Base-by-base conservation (phyloP, 495 filamentous ascomycete species). In the Aspergillus sclerotioniger region DNA sequence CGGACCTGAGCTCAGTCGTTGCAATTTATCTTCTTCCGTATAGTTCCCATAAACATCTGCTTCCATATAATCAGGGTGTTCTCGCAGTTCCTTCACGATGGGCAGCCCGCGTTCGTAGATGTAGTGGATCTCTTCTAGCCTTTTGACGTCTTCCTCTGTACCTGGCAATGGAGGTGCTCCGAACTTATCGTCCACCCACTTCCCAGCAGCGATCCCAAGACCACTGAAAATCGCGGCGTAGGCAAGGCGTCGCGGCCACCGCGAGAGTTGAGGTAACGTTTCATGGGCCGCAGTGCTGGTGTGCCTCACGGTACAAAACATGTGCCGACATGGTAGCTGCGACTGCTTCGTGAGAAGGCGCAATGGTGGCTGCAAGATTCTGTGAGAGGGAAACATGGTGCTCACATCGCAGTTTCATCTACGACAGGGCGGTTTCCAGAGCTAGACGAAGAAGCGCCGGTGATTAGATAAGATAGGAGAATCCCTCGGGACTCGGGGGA, bases 11-110 rank as follows among this genome's bases (percentile, higher is more conserved):
- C 72, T 78, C 19, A 79, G 60, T 51, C 73, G 64, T 13, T 67
- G 64, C 28, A 46, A 43, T 53, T 71, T 75, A 0, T 74, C 67
- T 8, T 78, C 65, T 2, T 72, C 67, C 8, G 76, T 51, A 31
- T 80, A 71, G 50, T 75, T 74, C 25, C 73, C 67, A 70, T 89
- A 88, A 31, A 84, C 85, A 25, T 81, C 78, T 65, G 60, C 62
- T 55, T 81, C 80, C 41, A 71, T 68, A 70, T 78, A 88, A 37
- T 71, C 67, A 8, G 83, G 80, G 68, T 87, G 71, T 13, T 67
- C 49, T n/a, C 75, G 71, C 29, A 89, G 72, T 21, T 73, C 63
- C 56, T 74, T 64, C 19, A 89, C 82, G 55, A 87, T 65, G 12
- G 84, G 80, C 1, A 87, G 72, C 39, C 65, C 60, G 21, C 71